Evolutionary conservation across 768 basidiomycete genomes (phyloP), one percentile per base, ranked within the genome.

Genomic region (Amanita fuliginea): DNA sequence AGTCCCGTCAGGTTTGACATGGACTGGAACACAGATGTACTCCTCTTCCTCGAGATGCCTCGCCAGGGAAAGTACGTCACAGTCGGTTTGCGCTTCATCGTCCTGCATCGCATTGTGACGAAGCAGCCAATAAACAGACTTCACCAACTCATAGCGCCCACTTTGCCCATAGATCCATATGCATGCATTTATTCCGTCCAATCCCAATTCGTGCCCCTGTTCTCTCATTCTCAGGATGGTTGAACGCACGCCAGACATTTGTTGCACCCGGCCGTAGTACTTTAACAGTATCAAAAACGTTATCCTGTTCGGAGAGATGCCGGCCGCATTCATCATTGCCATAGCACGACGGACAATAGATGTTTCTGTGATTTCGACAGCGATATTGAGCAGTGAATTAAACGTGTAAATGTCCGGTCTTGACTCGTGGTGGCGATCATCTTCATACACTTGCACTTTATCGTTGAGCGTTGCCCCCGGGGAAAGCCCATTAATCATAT

Each of bases 391-490:
- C 49, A 91, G 68, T 1, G 77, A 81, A 33, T 79, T 83, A 59
- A 83, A 80, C 11, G 88, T 86, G 58, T 73, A 66, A 45, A 85
- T 75, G 57, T 88, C 81, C 37, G 89, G 85, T 30, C 62, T 51
- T 21, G 68, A 59, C 4, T 62, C 51, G 10, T 60, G 54, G 36
- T 49, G 49, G 40, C 24, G 41, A 6, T 50, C 46, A 14, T 35
- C 37, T 32, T 55, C 51, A 21, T 42, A 44, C 9, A 21, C 9
- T 10, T 24, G 41, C 16, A 51, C 32, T 11, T 55, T 16, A 54
- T 47, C 16, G 32, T 43, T 33, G 51, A 53, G 6, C 57, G 54
- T 24, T 53, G 47, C 11, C 46, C 75, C 76, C 7, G 76, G 76
- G 3, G 69, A 51, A 21, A 63, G 64, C 1, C 71, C 64, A 18